Base-by-base conservation (phyloP, 2,329 filamentous ascomycete species). In the Phoma sp. region DNA sequence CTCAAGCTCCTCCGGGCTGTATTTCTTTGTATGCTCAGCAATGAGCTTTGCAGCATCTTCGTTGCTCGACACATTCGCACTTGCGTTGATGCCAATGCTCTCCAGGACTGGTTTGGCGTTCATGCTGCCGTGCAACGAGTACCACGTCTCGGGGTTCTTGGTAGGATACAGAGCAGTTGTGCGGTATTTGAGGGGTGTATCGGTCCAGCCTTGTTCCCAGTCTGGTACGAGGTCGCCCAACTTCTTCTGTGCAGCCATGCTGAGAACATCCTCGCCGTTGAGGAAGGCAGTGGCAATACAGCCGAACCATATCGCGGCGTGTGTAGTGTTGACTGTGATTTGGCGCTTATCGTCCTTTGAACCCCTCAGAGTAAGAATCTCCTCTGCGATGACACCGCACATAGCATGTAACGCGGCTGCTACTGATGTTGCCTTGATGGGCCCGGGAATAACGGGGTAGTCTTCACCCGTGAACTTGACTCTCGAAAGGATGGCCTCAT, bases 81-180 rank as follows among this genome's bases (percentile, higher is more conserved):
- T 61, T 0, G 74, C 68, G 45, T 80, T 68, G 42, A 84, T 74
- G 4, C 78, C 80, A 36, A 83, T 77, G n/a, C 77, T 75, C 21
- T 70, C 61, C 1, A 83, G 72, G 0, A 78, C 78, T 2, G 75
- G 72, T 2, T 66, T 63, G 0, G 80, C 76, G 29, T 81, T 65
- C 37, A 84, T 70, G 0, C 78, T 82, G 5, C 81, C 81, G 47
- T 84, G 80, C 0, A 84, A 70, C 10, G 79, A 80, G 61, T 81
- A 84, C 77, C 78, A 82, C 0, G 77, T 74, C 0, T 73, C 70
- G 0, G 56, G 51, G 28, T 79, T 68, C n/a, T 73, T 76, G 0
- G 81, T 84, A 7, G 76, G 78, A 56, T 83, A 83, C 2, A 62
- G 26, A 6, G 50, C 61, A 7, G 60, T 62, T 7, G 61, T 34